Evolutionary conservation across 1,284 basidiomycete genomes (phyloP).

Genomic region (Phellinidium pouzarii): DNA sequence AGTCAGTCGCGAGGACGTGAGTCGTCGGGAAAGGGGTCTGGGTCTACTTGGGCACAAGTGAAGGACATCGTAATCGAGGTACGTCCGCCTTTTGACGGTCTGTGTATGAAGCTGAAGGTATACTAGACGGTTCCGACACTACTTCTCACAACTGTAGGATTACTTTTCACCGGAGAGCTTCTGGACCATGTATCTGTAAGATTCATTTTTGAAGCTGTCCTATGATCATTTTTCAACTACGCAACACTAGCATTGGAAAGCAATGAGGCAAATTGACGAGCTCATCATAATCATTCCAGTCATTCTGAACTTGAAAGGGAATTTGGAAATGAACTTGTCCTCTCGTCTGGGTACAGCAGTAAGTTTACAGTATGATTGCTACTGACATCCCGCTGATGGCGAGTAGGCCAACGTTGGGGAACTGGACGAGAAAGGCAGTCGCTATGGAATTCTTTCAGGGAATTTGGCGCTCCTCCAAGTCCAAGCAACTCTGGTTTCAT

Average conservation of each 20-base stretch:
- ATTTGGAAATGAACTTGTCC: conserved; percentile 91
- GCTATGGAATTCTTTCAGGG: conserved; percentile 69
- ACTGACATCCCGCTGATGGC: not conserved
- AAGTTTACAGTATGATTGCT: conserved; percentile 3
- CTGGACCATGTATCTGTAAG: conserved; percentile 80
- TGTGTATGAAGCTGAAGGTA: conserved; percentile 12
- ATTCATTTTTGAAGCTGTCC: conserved; percentile 13
- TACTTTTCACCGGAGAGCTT: conserved; percentile 85
- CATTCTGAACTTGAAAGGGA: conserved; percentile 92
- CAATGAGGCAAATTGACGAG: conserved; percentile 87
- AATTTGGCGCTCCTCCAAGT: conserved; percentile 88
- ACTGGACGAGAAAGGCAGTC: conserved; percentile 66
- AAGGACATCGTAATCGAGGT: conserved; percentile 63
- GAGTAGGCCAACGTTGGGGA: conserved; percentile 72
- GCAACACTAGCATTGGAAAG: conserved; percentile 66
- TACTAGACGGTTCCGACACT: conserved; percentile 67
- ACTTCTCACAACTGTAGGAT: conserved; percentile 61
- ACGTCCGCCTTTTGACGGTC: conserved; percentile 21
- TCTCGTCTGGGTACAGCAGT: conserved; percentile 68
- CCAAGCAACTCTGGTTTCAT: conserved; percentile 87
- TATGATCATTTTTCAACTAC: conserved; percentile 4
- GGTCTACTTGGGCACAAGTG: conserved; percentile 43
- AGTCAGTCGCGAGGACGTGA: conserved; percentile 15
- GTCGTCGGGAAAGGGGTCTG: conserved; percentile 4
- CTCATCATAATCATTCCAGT: conserved; percentile 96